phyloP scores from a whole-genome alignment of 148 eudicot genomes.

The Chenopodium suecicum region DNA sequence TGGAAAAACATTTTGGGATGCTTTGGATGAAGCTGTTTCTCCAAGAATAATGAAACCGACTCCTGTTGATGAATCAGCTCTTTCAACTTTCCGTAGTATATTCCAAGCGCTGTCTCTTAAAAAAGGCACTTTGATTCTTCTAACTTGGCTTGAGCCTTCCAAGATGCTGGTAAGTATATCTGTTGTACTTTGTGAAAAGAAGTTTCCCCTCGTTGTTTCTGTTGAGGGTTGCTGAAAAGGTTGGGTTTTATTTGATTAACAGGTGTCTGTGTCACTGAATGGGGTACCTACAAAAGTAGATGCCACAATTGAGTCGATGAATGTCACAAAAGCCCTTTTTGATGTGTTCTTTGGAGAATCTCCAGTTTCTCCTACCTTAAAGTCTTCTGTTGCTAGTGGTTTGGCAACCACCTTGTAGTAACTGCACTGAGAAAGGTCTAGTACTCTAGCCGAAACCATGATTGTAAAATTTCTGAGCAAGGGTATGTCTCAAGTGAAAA shows the following conservation, averaged over 20 bases:
- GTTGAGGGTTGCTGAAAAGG: neutral
- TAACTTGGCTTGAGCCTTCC: constrained; percentile 79
- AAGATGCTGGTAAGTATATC: constrained; percentile 70
- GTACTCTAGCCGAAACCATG: neutral
- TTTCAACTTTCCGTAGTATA: constrained; percentile 60
- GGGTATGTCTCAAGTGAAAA: neutral
- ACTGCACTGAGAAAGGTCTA: neutral
- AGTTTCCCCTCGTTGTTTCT: neutral
- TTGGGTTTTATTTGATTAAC: neutral
- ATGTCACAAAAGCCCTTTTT: constrained; percentile 73
- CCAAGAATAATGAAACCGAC: constrained; percentile 62
- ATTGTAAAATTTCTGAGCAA: neutral
- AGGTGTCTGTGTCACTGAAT: constrained; percentile 66
- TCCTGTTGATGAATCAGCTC: constrained; percentile 61
- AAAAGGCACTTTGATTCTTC: constrained; percentile 74
- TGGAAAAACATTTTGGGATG: constrained; percentile 98
- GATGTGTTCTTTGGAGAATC: constrained; percentile 76
- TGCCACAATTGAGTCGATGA: constrained; percentile 64
- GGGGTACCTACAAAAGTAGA: constrained; percentile 59
- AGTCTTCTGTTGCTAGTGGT: constrained; percentile 61
- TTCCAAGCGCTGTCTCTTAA: constrained; percentile 71
- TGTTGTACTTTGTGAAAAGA: neutral
- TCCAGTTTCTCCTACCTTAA: constrained; percentile 84
- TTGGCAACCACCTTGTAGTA: constrained; percentile 54
- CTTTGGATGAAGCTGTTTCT: constrained; percentile 82